Base-by-base conservation (phyloP, 1,284 basidiomycete species). In the Leccinum fuscescens region DNA sequence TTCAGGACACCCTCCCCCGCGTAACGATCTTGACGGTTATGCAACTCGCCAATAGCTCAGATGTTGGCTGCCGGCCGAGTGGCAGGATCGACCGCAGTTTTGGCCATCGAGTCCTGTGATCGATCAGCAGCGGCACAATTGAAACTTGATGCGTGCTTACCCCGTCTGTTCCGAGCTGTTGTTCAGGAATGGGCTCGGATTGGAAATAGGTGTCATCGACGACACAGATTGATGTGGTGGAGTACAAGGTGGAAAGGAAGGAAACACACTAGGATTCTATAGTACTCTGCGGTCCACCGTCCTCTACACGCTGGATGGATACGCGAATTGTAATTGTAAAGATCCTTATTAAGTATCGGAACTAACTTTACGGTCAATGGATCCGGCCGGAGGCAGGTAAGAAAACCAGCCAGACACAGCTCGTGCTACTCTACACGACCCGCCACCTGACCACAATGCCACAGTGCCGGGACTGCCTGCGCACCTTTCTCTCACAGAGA, bases 1-100 rank as follows among this genome's bases (percentile, higher is more conserved):
- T 62, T 27, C 6, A 71, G 59, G 6, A 68, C 24, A 5, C 58
- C 48, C 53, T 68, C 62, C 22, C 65, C 62, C 1, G 71, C 52
- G 56, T 59, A 68, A 4, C 2, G 50, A 27, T 52, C 39, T 9
- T 31, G 17, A 20, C 50, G 51, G 2, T 42, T 24, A 2, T 58
- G 35, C 2, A 17, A 57, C 35, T 58, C 60, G 31, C 69, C 69
- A 9, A 68, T 59, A 3, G 65, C 53, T 52, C 70, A 59, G 6
- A 31, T 8, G 17, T 59, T 62, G 7, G 11, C 51, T 11, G 17
- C 33, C 14, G 54, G 35, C 24, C 60, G 54, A 50, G 27, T 29
- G 14, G 58, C 59, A 15, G 62, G 55, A 42, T 37, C 35, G 14
- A 63, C 57, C 9, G 59, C 57, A 46, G 42, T 55, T 31, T 61